Conservation (phyloP, 257 asterid species). For the Dorcoceras hygrometricum region DNA sequence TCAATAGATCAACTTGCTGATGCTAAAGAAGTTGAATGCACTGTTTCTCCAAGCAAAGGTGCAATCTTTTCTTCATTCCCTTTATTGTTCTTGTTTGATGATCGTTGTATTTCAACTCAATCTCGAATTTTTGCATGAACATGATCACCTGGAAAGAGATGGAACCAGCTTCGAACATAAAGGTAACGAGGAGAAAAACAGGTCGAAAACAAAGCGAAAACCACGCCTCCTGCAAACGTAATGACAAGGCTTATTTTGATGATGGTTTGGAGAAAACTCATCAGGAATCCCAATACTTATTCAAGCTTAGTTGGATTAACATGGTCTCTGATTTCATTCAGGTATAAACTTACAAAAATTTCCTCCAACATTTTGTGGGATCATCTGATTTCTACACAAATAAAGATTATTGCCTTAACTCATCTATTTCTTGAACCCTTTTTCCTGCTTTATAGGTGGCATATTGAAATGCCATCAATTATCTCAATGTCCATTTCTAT, state of each 20-base stretch:
- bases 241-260: conserved; percentile 94
- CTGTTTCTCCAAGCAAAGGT: conserved; percentile 74
- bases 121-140: conserved; percentile 29
- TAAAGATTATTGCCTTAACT: not conserved
- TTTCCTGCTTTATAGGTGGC: conserved; percentile 54
- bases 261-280: conserved; percentile 98
- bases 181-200: conserved; percentile 40
- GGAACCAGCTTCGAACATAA: conserved; percentile 62
- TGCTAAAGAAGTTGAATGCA: conserved; percentile 53
- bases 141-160: conserved; percentile 54
- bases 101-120: not conserved
- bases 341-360: conserved; percentile 37
- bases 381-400: not conserved
- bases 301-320: conserved; percentile 80
- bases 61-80: not conserved
- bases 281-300: conserved; percentile 93
- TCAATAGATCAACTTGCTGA: conserved; percentile 47
- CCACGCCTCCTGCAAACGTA: conserved; percentile 96
- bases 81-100: not conserved
- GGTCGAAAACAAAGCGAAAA: conserved; percentile 48
- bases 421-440: not conserved
- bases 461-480: conserved; percentile 89
- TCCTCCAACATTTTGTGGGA: not conserved
- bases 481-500: conserved; percentile 86
- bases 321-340: conserved; percentile 89